A percentile compares a stretch with the other conserved stretches of the same genome.
Evolutionary conservation across 441 rosid species (phyloP).

Genomic region (Oxalis stricta): DNA sequence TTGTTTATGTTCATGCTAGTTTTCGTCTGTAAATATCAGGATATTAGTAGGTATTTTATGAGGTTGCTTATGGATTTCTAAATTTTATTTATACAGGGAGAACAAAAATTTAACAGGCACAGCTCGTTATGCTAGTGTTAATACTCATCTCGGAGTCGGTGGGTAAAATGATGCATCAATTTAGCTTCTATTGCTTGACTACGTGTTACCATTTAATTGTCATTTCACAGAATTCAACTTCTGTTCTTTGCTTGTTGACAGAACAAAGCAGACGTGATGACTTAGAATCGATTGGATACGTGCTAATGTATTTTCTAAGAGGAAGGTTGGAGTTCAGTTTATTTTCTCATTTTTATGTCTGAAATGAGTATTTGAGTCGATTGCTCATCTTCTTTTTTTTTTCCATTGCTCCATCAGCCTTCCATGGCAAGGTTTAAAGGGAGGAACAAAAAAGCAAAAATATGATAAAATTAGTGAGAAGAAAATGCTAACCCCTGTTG

Average conservation of each 20-base stretch:
- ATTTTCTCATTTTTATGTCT: background rate
- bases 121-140: conserved; percentile 91
- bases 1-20: background rate
- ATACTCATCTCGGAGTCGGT: conserved; percentile 89
- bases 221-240: background rate
- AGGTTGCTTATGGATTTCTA: background rate
- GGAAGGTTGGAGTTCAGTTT: conserved; percentile 43
- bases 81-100: conserved; percentile 35
- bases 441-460: conserved; percentile 86
- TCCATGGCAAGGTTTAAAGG: conserved; percentile 90
- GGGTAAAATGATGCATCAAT: conserved; percentile 17
- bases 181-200: conserved; percentile 5
- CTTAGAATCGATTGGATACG: conserved; percentile 85
- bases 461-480: conserved; percentile 88
- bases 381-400: conserved; percentile 9
- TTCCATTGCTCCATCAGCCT: conserved; percentile 30
- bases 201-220: conserved; percentile 2
- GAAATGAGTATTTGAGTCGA: background rate
- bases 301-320: conserved; percentile 78
- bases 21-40: too few species aligned
- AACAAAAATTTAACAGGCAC: conserved; percentile 89
- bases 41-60: background rate
- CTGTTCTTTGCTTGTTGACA: conserved; percentile 17
- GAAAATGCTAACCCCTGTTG: conserved; percentile 71
- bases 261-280: conserved; percentile 96